Percentiles rank a stretch among this genome's conserved stretches.
These are phyloP conservation scores for Rhododendron mucronatum DNA, from an alignment of 148 eudicot species.

Conservation along the genomic window DNA sequence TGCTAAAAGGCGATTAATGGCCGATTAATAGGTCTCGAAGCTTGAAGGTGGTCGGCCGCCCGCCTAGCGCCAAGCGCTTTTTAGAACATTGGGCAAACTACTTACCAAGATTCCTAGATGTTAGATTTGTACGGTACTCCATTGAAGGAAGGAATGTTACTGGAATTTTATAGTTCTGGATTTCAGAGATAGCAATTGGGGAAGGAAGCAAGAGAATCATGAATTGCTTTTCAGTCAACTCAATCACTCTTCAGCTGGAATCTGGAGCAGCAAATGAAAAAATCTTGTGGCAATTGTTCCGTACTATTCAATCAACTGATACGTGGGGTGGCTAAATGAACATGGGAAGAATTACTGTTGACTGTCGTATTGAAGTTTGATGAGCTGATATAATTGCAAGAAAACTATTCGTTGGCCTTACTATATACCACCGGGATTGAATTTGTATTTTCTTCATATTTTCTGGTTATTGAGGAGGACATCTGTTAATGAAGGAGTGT, in stretches of 20 bases:
- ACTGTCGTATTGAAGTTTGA: not conserved
- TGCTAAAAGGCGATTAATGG: too few relatives aligned
- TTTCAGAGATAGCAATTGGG: not conserved
- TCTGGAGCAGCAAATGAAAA: not conserved
- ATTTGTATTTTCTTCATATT: not conserved
- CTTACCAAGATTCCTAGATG: not conserved
- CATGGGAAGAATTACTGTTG: not conserved
- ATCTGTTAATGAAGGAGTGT: not conserved
- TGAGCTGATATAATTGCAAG: not conserved
- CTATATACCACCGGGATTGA: not conserved
- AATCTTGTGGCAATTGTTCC: not conserved
- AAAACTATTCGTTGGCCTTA: not conserved
- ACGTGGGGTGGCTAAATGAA: not conserved
- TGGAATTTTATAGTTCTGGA: not conserved
- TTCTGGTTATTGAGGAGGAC: not conserved
- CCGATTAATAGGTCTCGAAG: too few relatives aligned
- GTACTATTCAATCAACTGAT: not conserved
- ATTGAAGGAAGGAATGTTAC: not conserved
- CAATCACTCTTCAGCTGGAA: not conserved
- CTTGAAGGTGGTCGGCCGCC: too few relatives aligned
- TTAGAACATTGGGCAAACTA: too few relatives aligned
- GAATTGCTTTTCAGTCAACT: not conserved
- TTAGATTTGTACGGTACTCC: not conserved
- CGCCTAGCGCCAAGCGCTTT: too few relatives aligned
- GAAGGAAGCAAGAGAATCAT: conserved; percentile 3